These are phyloP conservation scores for Wickerhamiella vanderwaltii DNA, from an alignment of 805 yeast genomes.

Conservation along the genomic window DNA sequence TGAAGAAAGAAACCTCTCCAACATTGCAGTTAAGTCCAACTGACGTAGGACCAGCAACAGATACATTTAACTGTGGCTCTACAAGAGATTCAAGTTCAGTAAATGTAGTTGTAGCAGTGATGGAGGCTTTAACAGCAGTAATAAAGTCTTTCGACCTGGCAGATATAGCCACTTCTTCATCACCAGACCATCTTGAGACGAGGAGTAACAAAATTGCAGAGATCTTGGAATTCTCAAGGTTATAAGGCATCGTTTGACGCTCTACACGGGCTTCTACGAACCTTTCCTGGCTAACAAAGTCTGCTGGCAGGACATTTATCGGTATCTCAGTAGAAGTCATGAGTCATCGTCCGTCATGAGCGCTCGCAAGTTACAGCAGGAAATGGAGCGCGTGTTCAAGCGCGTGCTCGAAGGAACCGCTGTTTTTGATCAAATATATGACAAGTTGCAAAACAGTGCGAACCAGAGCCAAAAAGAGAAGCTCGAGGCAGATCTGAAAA, in stretches of 20 bases:
- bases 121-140: slow-evolving; percentile 44
- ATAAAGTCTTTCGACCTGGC: slow-evolving; percentile 30
- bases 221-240: slow-evolving; percentile 26
- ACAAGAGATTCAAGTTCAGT: slow-evolving; percentile 31
- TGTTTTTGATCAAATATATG: slow-evolving; percentile 74
- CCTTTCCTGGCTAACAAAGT: slow-evolving; percentile 38
- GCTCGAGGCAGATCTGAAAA: slow-evolving; percentile 75
- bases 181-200: slow-evolving; percentile 76
- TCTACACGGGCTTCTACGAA: slow-evolving; percentile 4
- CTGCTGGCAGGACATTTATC: slow-evolving; percentile 70
- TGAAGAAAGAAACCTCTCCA: slow-evolving; percentile 37
- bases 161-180: slow-evolving; percentile 83
- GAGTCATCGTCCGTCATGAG: slow-evolving; percentile 21
- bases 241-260: neutral
- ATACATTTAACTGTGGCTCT: neutral
- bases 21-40: slow-evolving; percentile 21
- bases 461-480: slow-evolving; percentile 86
- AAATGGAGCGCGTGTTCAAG: slow-evolving; percentile 85
- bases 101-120: slow-evolving; percentile 35
- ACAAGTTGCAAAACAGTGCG: slow-evolving; percentile 69
- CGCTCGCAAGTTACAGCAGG: slow-evolving; percentile 32
- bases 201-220: slow-evolving; percentile 59
- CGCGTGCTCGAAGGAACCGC: slow-evolving; percentile 86
- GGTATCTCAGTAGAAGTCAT: slow-evolving; percentile 1
- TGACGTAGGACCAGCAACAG: slow-evolving; percentile 2